phyloP scores from a whole-genome alignment of 2,329 filamentous ascomycete species.

The Coleophoma cylindrospora region DNA sequence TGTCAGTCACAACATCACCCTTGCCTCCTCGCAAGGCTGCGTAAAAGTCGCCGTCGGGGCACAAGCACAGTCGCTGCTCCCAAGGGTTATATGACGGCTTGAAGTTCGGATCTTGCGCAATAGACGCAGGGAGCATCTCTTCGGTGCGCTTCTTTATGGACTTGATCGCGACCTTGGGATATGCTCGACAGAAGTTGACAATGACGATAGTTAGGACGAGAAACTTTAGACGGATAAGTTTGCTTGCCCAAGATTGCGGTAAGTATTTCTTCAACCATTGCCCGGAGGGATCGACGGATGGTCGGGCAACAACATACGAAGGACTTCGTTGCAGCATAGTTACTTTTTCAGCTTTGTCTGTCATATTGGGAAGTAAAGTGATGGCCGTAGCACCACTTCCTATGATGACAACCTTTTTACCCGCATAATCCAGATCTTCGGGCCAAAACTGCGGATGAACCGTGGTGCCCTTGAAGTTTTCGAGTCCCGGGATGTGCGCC shows the following conservation, averaged over 20 bases:
- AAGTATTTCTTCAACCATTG: constrained; percentile 21
- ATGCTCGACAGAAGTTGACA: constrained; percentile 40
- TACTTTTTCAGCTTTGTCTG: constrained; percentile 56
- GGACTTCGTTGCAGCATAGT: constrained; percentile 81
- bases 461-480: constrained; percentile 51
- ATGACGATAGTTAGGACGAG: constrained; percentile 39
- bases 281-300: constrained; percentile 19
- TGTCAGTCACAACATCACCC: constrained; percentile 40
- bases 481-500: constrained; percentile 50
- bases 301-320: constrained; percentile 52
- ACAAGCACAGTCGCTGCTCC: constrained; percentile 70
- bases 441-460: constrained; percentile 75
- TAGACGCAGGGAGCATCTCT: constrained; percentile 42
- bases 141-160: constrained; percentile 39
- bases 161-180: constrained; percentile 40
- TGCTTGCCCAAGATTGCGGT: constrained; percentile 37
- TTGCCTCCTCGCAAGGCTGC: constrained; percentile 37
- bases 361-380: constrained; percentile 67
- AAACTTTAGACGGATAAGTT: constrained; percentile 42
- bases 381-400: constrained; percentile 67
- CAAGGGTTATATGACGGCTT: constrained; percentile 58
- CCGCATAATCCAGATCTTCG: constrained; percentile 56
- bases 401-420: constrained; percentile 39
- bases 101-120: constrained; percentile 55
- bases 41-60: constrained; percentile 49